Base-by-base conservation (phyloP, 2,329 filamentous ascomycete genomes). In the Apiospora phragmitis region DNA sequence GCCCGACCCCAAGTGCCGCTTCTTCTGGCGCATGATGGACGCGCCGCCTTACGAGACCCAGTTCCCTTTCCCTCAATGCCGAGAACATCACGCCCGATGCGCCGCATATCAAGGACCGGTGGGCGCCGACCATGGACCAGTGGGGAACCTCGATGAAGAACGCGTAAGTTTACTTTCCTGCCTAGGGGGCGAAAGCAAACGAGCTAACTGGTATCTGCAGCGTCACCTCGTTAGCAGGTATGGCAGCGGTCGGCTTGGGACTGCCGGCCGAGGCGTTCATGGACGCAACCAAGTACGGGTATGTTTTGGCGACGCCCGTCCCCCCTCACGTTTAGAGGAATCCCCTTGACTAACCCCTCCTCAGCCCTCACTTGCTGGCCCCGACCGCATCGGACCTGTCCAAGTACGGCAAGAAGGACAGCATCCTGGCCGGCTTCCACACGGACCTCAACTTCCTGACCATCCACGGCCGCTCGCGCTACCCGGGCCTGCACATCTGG, bases 381-480 rank as follows among this genome's bases (percentile, higher is more conserved):
- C 88, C 88, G 0, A 90, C 88, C 1, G 87, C 88, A 1, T 90
- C 88, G 0, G 87, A 90, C 76, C 84, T 90, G 16, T 69, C 73
- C 16, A 87, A 85, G 71, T 88, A 89, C 80, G 86, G 86, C 65
- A 66, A 78, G 3, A 81, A 83, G 68, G 84, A 89, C 81, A 90
- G 87, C 67, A 90, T 90, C 75, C 85, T 90, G 21, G 88, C 88
- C 21, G 88, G 88, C 49, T 90, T 90, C 82, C 88, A 90, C 79
- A 90, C 88, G 0, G 88, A 90, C 76, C 86, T 90, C 71, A 90
- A 90, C 83, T 90, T 90, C 78, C 83, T 90, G 68, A 90, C 88
- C 73, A 90, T 90, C 79, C 88, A 90, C 81, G 88, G 88, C 70
- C 88, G 88, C 74, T 89, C 87, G 41, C 87, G 88, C 71, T 90